Percentiles rank a stretch among this genome's conserved stretches.
These are phyloP conservation scores for Pestalotiopsis sp. DNA, from an alignment of 2,329 filamentous ascomycete species.

Conservation along the genomic window DNA sequence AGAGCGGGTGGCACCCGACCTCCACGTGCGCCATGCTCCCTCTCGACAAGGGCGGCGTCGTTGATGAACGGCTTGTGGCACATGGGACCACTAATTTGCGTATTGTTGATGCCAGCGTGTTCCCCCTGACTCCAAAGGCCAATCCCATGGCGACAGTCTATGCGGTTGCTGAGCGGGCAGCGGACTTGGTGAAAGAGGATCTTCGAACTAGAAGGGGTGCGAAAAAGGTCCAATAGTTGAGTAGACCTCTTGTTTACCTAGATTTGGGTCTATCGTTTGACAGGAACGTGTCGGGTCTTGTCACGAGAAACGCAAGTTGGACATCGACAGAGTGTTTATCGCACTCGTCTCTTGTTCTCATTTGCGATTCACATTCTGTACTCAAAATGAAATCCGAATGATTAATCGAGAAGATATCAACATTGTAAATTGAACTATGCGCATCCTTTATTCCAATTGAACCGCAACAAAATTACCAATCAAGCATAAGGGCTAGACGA, in stretches of 20 bases:
- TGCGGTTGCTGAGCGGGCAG: neutral
- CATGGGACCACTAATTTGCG: neutral
- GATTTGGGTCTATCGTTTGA: neutral
- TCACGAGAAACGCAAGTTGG: neutral
- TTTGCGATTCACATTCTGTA: neutral
- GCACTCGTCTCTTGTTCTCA: neutral
- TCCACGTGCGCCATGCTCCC: neutral
- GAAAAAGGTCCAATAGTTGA: neutral
- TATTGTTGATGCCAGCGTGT: neutral
- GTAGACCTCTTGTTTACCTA: neutral
- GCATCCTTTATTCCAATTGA: no score
- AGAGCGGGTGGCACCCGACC: neutral
- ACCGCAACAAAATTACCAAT: no score
- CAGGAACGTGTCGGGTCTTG: neutral
- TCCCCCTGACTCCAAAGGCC: neutral
- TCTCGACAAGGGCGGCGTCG: neutral
- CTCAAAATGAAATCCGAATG: neutral
- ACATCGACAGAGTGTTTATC: neutral
- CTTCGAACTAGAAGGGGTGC: neutral
- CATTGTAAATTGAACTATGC: no score
- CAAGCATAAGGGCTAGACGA: no score
- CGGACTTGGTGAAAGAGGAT: neutral
- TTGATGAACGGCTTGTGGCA: neutral
- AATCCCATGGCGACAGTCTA: constrained; percentile 2
- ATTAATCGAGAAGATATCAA: no score